Evolutionary conservation across 257 asterid species (phyloP), one percentile per base, ranked within the genome.

Genomic region (Ballota nigra): DNA sequence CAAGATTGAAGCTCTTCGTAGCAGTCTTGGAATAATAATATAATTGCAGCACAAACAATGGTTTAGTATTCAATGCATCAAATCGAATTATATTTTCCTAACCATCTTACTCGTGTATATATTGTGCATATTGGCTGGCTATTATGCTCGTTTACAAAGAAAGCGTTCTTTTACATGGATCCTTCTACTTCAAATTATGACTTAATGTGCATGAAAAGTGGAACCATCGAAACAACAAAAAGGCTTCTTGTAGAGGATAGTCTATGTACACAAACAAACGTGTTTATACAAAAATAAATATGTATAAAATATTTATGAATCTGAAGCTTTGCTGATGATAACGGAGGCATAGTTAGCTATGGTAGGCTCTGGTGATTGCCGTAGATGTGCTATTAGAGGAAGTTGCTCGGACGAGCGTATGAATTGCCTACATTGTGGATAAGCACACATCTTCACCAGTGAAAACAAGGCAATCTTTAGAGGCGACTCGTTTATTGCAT

Each of bases 361-460:
- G 55, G 95, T 82, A 51, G 92, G 68, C 83, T 92, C 98, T 1
- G 98, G 97, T 20, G 99, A 92, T 64, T 89, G 97, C 47, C 91
- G 86, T 28, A 92, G 98, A 83, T 86, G 93, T 15, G 86, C 87
- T 75, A 95, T 77, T 15, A 88, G 72, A 2, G 96, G 94, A 56
- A 91, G 86, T 2, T 84, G 78, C 69, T 92, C 97, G 0, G 98
- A 95, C 1, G 92, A 79, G 56, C 95, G 85, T 66, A 95, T 87
- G 76, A 78, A 89, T 20, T 89, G 92, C 69, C 97, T 77, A 66
- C 99, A 95, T 19, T 75, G 89, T n/a, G 95, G 89, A 75, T 95
- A 89, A 28, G 93, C 97, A 71, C 95, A 95, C 99, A 95, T 95
- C 83, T 88, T 95, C 38, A 93, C 92, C 75, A 95, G 79, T 23